Evolutionary conservation across 345 rosid genomes (phyloP).

Genomic region (Lagerstroemia speciosa): DNA sequence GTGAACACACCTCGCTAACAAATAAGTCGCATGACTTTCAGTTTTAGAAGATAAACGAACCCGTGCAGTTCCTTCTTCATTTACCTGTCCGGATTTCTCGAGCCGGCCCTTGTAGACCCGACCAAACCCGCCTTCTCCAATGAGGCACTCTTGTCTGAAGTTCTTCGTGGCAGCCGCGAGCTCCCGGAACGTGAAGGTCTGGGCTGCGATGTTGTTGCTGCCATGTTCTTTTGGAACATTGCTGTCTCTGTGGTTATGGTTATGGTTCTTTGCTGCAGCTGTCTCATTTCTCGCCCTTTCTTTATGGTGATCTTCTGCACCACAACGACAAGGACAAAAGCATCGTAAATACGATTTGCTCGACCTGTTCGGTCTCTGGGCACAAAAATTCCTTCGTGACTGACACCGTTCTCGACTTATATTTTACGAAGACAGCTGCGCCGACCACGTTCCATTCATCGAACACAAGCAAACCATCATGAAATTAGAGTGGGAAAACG

Average conservation of each 20-base stretch:
- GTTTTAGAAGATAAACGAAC: neutral
- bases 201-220: conserved; percentile 40
- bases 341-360: no score
- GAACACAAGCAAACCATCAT: no score
- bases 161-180: conserved; percentile 83
- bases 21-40: no score
- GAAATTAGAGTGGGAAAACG: no score
- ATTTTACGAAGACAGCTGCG: no score
- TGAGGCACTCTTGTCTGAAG: conserved; percentile 75
- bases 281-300: neutral
- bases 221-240: conserved; percentile 15
- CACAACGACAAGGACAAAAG: neutral
- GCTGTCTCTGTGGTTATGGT: conserved; percentile 10
- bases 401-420: neutral
- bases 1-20: no score
- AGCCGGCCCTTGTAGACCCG: conserved; percentile 83
- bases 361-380: no score
- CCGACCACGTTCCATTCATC: no score
- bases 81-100: conserved; percentile 57
- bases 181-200: conserved; percentile 78
- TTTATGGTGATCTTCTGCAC: neutral
- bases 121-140: conserved; percentile 95
- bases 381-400: neutral
- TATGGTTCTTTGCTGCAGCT: neutral
- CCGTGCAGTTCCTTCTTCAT: neutral